phyloP scores from a whole-genome alignment of 2,329 filamentous ascomycete genomes.

The Neonectria hederae region DNA sequence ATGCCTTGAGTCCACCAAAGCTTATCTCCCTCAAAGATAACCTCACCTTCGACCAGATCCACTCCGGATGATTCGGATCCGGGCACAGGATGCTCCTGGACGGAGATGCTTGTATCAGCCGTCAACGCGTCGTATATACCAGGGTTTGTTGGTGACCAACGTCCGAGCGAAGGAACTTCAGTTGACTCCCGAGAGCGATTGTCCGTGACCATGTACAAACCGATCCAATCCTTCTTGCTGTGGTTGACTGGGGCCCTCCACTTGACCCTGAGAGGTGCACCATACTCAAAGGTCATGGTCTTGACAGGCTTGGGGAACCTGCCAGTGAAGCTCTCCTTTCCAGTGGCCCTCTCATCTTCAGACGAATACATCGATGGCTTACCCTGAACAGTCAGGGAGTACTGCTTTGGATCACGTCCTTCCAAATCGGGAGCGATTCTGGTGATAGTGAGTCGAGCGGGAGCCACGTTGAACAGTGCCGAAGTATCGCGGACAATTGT shows the following conservation, averaged over 20 bases:
- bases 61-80: constrained; percentile 61
- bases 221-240: constrained; percentile 93
- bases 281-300: constrained; percentile 86
- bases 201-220: constrained; percentile 94
- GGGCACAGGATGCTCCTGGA: constrained; percentile 69
- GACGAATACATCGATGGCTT: constrained; percentile 62
- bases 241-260: constrained; percentile 92
- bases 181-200: constrained; percentile 88
- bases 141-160: constrained; percentile 85
- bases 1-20: constrained; percentile 97
- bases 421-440: constrained; percentile 81
- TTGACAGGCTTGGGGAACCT: constrained; percentile 76
- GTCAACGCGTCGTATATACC: constrained; percentile 79
- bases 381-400: constrained; percentile 79
- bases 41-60: constrained; percentile 78
- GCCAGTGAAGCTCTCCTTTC: constrained; percentile 77
- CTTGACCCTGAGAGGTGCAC: constrained; percentile 85
- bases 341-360: constrained; percentile 69
- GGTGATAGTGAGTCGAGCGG: constrained; percentile 84
- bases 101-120: constrained; percentile 79
- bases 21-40: constrained; percentile 90
- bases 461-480: constrained; percentile 88
- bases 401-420: constrained; percentile 81
- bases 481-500: constrained; percentile 89
- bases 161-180: constrained; percentile 83